Evolutionary conservation across 495 filamentous ascomycete species (phyloP).

Genomic region (Aspergillus avenaceus): DNA sequence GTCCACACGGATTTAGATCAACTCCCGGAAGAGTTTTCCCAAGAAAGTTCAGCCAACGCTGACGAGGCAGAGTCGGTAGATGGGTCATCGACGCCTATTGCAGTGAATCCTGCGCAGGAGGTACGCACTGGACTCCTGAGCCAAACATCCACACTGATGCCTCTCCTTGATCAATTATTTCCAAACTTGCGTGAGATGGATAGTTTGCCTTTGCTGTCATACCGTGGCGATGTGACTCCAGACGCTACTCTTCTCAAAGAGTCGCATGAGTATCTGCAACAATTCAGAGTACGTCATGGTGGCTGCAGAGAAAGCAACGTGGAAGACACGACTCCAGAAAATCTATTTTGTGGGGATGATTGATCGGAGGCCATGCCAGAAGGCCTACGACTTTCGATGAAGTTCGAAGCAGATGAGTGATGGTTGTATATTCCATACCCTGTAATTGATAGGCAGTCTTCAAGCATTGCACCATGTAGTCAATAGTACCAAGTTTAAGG

Average conservation of each 20-base stretch:
- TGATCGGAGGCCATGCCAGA: not conserved
- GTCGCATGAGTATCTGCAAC: slow-evolving; percentile 23
- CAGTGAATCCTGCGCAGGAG: slow-evolving; percentile 5
- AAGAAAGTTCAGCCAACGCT: not conserved
- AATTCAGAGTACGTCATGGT: slow-evolving; percentile 36
- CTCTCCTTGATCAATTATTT: slow-evolving; percentile 31
- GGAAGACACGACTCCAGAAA: slow-evolving; percentile 11
- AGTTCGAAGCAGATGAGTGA: not conserved
- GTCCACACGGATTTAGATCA: slow-evolving; percentile 71
- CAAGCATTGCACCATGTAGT: no score
- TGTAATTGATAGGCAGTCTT: not conserved
- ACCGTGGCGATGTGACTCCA: slow-evolving; percentile 25
- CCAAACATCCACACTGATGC: slow-evolving; percentile 21
- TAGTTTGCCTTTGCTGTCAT: slow-evolving; percentile 33
- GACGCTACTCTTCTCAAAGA: slow-evolving; percentile 8
- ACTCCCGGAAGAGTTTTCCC: slow-evolving; percentile 58
- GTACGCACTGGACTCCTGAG: slow-evolving; percentile 18
- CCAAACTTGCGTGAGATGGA: slow-evolving; percentile 29
- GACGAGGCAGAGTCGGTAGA: slow-evolving; percentile 2
- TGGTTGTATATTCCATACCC: not conserved
- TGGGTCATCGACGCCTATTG: slow-evolving; percentile 2
- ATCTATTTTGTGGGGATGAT: slow-evolving; percentile 31
- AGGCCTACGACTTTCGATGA: not conserved
- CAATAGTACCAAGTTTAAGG: no score
- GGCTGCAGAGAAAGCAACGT: slow-evolving; percentile 21